These are phyloP conservation scores for Sparassis latifolia DNA, from an alignment of 1,284 basidiomycete species.

Conservation along the genomic window DNA sequence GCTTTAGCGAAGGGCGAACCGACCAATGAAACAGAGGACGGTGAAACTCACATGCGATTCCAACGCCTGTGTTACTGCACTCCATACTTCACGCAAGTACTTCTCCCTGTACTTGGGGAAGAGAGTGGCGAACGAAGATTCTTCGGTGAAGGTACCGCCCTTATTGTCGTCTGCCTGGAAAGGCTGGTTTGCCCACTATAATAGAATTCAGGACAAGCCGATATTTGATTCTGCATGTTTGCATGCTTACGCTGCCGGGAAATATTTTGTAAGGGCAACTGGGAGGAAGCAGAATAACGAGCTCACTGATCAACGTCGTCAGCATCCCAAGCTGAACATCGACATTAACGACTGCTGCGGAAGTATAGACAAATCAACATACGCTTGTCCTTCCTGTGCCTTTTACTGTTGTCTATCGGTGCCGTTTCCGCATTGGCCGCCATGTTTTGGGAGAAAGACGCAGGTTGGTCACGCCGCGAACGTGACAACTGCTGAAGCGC, in stretches of 20 bases:
- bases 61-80: slow-evolving; percentile 82
- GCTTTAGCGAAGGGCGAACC: not conserved
- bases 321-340: slow-evolving; percentile 86
- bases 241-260: slow-evolving; percentile 14
- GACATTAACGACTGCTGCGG: not conserved
- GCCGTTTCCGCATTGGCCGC: slow-evolving; percentile 37
- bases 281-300: slow-evolving; percentile 1
- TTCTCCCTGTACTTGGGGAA: slow-evolving; percentile 99
- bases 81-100: slow-evolving; percentile 94
- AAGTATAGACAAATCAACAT: slow-evolving; percentile 18
- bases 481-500: not conserved
- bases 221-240: not conserved
- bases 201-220: slow-evolving; percentile 4
- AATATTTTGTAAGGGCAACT: slow-evolving; percentile 9
- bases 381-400: slow-evolving; percentile 91
- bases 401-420: slow-evolving; percentile 75
- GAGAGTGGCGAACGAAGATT: slow-evolving; percentile 95
- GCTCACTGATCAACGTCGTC: slow-evolving; percentile 97
- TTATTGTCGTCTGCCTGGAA: slow-evolving; percentile 77
- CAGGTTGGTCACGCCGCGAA: not conserved
- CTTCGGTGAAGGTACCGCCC: slow-evolving; percentile 83
- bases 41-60: slow-evolving; percentile 63
- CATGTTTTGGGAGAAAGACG: slow-evolving; percentile 29
- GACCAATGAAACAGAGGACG: no score
- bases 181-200: slow-evolving; percentile 83